Percentiles rank a stretch among this genome's conserved stretches.
phyloP scores from a whole-genome alignment of 2,329 filamentous ascomycete species.

The Sarocladium brachiariae region DNA sequence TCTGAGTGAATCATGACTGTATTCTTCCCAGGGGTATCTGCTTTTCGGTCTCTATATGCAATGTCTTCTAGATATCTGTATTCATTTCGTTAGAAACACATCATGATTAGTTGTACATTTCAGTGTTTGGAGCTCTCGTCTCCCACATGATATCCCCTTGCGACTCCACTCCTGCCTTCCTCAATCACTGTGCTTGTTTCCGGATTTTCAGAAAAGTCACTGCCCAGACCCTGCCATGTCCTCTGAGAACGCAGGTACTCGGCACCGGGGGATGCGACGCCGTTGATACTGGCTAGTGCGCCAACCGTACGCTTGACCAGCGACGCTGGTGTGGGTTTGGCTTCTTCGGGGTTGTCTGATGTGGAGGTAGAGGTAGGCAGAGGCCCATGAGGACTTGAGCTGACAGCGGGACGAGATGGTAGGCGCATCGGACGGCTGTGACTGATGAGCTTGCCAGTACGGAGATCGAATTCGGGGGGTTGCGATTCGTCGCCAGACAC shows the following conservation, averaged over 20 bases:
- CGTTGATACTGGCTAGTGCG: conserved; percentile 75
- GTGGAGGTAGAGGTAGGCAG: conserved; percentile 1
- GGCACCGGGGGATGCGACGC: conserved; percentile 83
- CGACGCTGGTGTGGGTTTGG: conserved; percentile 18
- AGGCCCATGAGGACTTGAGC: conserved; percentile 17
- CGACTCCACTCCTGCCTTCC: conserved; percentile 80
- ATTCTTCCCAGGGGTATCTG: conserved; percentile 3
- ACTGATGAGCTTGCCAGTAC: conserved; percentile 77
- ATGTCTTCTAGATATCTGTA: neutral
- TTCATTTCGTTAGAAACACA: neutral
- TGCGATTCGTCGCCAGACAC: conserved; percentile 64
- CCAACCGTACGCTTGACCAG: conserved; percentile 55
- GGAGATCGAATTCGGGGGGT: conserved; percentile 84
- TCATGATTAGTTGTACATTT: too few relatives aligned
- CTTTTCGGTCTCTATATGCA: too few relatives aligned
- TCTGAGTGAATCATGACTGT: too few relatives aligned
- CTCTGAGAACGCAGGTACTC: conserved; percentile 76
- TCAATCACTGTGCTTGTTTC: conserved; percentile 65
- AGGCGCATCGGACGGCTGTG: conserved; percentile 67
- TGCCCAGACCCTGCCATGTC: conserved; percentile 89
- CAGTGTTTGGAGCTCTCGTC: conserved; percentile 35
- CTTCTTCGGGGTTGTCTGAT: conserved; percentile 15
- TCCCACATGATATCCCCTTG: conserved; percentile 78
- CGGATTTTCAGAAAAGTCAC: conserved; percentile 56
- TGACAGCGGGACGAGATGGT: conserved; percentile 27